These are phyloP conservation scores for Heliamphora pulchella DNA, from an alignment of 179 eudicot genomes.

Conservation along the genomic window DNA sequence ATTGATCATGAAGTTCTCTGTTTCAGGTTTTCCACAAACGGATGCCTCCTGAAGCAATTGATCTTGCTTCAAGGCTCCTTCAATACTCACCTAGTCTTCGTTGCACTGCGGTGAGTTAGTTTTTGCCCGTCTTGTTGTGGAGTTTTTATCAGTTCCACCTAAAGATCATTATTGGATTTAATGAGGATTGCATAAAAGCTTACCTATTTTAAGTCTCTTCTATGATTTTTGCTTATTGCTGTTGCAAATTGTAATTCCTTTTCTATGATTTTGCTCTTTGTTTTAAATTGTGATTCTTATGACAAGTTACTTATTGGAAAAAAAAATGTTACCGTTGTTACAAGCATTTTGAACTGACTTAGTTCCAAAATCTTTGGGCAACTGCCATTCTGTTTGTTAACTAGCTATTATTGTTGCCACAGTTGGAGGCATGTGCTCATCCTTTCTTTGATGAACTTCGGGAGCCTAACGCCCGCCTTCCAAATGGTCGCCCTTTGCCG, in stretches of 20 bases:
- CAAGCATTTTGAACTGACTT: not conserved
- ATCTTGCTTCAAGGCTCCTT: constrained; percentile 77
- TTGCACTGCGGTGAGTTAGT: constrained; percentile 68
- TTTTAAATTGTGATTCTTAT: not conserved
- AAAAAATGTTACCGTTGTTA: not conserved
- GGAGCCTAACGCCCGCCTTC: constrained; percentile 56
- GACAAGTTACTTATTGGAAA: no score
- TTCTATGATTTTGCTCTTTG: not conserved
- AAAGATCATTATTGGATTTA: not conserved
- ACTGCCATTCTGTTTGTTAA: not conserved
- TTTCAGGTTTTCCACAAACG: constrained; percentile 75
- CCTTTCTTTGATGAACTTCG: constrained; percentile 63
- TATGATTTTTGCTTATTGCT: not conserved
- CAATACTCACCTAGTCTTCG: constrained; percentile 92
- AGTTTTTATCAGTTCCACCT: not conserved
- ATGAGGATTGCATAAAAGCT: not conserved
- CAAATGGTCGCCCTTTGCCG: constrained; percentile 60
- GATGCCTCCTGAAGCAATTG: constrained; percentile 24
- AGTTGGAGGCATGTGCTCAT: constrained; percentile 66
- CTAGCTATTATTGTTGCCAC: constrained; percentile 12
- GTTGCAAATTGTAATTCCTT: not conserved
- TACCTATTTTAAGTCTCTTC: not conserved
- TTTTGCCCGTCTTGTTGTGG: not conserved
- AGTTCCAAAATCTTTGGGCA: not conserved
- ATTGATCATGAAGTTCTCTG: constrained; percentile 14